phyloP scores from a whole-genome alignment of 139 green algal genomes.

The Chlamydomonas incerta region DNA sequence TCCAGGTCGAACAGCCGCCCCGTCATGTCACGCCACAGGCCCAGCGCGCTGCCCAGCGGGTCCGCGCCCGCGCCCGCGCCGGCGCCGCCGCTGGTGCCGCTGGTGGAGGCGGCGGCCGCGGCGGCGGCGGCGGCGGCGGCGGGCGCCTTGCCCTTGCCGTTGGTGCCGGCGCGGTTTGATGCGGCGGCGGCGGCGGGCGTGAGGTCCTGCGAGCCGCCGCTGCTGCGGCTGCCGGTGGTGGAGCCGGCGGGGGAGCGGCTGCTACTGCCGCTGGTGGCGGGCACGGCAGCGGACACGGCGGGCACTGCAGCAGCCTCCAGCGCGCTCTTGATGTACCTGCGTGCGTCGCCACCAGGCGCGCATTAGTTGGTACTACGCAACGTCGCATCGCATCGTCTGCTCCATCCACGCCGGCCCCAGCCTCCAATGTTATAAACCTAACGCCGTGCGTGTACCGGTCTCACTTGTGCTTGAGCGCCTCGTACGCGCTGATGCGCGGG shows the following conservation, averaged over 20 bases:
- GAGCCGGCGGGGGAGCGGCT: background rate
- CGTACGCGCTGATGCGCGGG: constrained; percentile 46
- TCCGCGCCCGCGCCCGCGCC: background rate
- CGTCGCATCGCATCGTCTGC: too few relatives aligned
- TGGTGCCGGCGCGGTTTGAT: background rate
- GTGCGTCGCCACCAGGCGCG: too few relatives aligned
- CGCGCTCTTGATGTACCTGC: constrained; percentile 26
- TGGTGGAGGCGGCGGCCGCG: background rate
- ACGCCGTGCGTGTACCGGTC: too few relatives aligned
- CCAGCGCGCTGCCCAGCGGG: constrained; percentile 41
- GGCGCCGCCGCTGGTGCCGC: background rate
- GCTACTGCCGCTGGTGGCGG: background rate
- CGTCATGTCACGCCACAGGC: constrained; percentile 57
- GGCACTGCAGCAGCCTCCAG: background rate
- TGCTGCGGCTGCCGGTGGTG: background rate
- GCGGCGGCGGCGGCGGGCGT: background rate
- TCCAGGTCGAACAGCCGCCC: constrained; percentile 84
- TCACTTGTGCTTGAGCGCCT: constrained; percentile 60
- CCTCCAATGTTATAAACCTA: too few relatives aligned
- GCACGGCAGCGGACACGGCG: background rate
- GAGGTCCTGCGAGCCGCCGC: background rate
- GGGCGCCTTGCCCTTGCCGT: background rate
- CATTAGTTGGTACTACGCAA: too few relatives aligned
- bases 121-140: background rate
- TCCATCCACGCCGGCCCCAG: too few relatives aligned